Percentiles rank a stretch among this genome's conserved stretches.
phyloP scores from a whole-genome alignment of 139 green algal species.

The Dunaliella sp. region DNA sequence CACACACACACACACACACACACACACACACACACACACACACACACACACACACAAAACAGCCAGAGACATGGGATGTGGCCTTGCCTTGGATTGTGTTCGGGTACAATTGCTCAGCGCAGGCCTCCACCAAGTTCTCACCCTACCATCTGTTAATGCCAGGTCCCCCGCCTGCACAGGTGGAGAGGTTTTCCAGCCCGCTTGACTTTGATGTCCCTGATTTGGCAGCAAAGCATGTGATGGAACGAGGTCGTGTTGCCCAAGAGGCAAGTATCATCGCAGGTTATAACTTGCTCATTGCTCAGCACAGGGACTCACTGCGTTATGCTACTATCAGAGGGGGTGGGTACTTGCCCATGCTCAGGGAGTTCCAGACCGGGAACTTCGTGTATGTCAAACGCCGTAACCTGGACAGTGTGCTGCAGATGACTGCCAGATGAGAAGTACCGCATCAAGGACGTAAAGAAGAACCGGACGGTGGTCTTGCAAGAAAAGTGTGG shows the following conservation, averaged over 20 bases:
- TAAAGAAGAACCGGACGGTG: background rate
- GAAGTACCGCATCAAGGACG: background rate
- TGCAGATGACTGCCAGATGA: background rate
- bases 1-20: no score
- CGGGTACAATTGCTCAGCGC: background rate
- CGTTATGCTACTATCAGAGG: slow-evolving; percentile 3
- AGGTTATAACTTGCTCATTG: background rate
- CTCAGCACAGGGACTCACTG: slow-evolving; percentile 18
- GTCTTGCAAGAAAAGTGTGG: background rate
- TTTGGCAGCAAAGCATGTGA: background rate
- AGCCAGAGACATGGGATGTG: background rate
- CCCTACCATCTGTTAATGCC: background rate
- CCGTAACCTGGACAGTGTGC: background rate
- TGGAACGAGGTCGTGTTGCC: background rate
- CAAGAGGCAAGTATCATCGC: background rate
- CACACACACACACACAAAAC: no score
- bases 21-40: no score
- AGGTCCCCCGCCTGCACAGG: background rate
- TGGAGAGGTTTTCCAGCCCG: background rate
- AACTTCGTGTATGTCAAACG: slow-evolving; percentile 21
- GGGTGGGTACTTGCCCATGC: slow-evolving; percentile 6
- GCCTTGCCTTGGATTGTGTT: background rate
- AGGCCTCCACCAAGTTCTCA: background rate
- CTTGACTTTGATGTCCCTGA: background rate
- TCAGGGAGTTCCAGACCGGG: background rate